Base-by-base conservation (phyloP, 2,329 filamentous ascomycete genomes). In the Arthrobotrys musiformis region DNA sequence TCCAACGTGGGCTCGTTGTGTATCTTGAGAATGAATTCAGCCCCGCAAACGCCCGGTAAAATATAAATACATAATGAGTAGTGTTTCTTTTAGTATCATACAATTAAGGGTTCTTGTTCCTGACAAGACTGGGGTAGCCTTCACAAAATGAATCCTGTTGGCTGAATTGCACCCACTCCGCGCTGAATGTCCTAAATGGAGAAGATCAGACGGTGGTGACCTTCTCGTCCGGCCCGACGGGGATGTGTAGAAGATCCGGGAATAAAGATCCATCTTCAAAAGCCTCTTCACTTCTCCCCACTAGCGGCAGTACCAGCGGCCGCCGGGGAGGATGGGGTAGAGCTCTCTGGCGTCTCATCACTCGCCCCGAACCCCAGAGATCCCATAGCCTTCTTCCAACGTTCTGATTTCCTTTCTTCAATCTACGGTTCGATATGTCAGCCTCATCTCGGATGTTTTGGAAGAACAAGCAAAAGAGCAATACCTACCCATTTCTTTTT, bases 401-500 rank as follows among this genome's bases (percentile, higher is more conserved):
- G 64, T n/a, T 76, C 72, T 0, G 72, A 54, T 15, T 76, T 69
- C n/a, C 72, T 60, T 50, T 76, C 72, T n/a, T 76, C 72, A 30
- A 76, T 61, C 72, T 76, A 33, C 24, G 9, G 19, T n/a, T 28
- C 1, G n/a, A n/a, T n/a, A n/a, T n/a, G n/a, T n/a, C n/a, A n/a
- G n/a, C n/a, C n/a, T n/a, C n/a, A n/a, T n/a, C n/a, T n/a, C n/a
- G n/a, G n/a, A n/a, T n/a, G n/a, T n/a, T n/a, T n/a, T n/a, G n/a
- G n/a, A n/a, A n/a, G n/a, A n/a, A n/a, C n/a, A 19, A 19, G 28
- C 1, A 1, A 15, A 22, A 13, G 56, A 58, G 85, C 89, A 81
- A n/a, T n/a, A n/a, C n/a, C n/a, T 87, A 97, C 93, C 94, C 94
- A 97, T 86, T 90, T 88, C 85, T 97, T 94, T 84, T 97, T 97